Base-by-base conservation (phyloP, 2,329 filamentous ascomycete species). In the Emmonsiellopsis sp. region DNA sequence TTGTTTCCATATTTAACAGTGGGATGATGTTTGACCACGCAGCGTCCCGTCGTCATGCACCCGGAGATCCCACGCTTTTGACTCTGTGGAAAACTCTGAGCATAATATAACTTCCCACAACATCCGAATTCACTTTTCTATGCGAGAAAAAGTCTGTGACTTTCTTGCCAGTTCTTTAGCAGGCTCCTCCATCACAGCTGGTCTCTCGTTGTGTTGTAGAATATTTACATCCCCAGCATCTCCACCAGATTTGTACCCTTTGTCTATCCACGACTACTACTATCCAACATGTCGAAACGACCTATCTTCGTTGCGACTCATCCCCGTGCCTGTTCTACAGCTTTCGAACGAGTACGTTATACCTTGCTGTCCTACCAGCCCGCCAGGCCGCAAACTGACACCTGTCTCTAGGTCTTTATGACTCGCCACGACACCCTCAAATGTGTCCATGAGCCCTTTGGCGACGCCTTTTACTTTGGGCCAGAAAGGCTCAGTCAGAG, bases 391-490 rank as follows among this genome's bases (percentile, higher is more conserved):
- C 48, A 57, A 26, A 53, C 55, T 60, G 32, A 61, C 41, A 51
- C 15, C 46, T 45, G 42, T 50, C 49, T 45, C 30, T 41, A 93
- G 88, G 91, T 97, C 60, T 97, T 98, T 72, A 96, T 97, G 92
- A 95, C 91, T 63, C 86, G 89, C 61, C 81, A 82, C 62, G 85
- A 95, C 65, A 84, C 79, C 52, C 80, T 97, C 55, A 79, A 85
- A 63, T 95, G 89, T 68, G 79, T 93, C 62, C 93, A 97, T 70
- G 93, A 98, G 75, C 93, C 93, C 5, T 97, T 97, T 72, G 92
- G 92, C 52, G 93, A 97, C 73, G 87, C 91, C 57, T 97, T 92
- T 68, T 97, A 97, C 75, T 97, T 86, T 67, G 92, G 93, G 51
- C 91, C 92, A 6, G 93, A 98, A 74, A 81, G 89, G 62, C 79